Evolutionary conservation across 1,284 basidiomycete species (phyloP).

Genomic region (Pseudozyma hubeiensis): DNA sequence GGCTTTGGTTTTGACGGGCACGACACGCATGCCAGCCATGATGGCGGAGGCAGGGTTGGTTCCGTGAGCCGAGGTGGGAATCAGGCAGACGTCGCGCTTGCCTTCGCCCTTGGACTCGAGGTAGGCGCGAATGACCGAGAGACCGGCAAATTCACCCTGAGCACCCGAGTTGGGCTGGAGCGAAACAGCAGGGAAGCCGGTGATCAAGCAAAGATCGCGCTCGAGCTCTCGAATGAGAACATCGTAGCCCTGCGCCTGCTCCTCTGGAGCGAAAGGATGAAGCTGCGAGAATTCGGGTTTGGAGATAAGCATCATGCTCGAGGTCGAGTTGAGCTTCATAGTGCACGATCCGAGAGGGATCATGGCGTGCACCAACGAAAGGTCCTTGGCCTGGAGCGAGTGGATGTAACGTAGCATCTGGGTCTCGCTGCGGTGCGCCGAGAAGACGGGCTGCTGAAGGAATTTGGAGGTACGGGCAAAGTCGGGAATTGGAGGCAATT

Average conservation of each 20-base stretch:
- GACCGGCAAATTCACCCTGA: slow-evolving; percentile 92
- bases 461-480: slow-evolving; percentile 80
- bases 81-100: slow-evolving; percentile 90
- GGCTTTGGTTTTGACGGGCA: slow-evolving; percentile 85
- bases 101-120: slow-evolving; percentile 87
- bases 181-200: slow-evolving; percentile 92
- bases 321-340: slow-evolving; percentile 71
- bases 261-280: slow-evolving; percentile 90
- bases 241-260: slow-evolving; percentile 90
- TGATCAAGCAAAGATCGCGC: slow-evolving; percentile 88
- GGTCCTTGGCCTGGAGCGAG: slow-evolving; percentile 91
- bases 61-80: slow-evolving; percentile 94
- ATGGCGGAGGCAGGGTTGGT: slow-evolving; percentile 81
- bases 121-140: slow-evolving; percentile 92
- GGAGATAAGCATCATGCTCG: slow-evolving; percentile 94
- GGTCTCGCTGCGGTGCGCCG: slow-evolving; percentile 92
- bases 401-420: slow-evolving; percentile 93
- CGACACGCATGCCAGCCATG: slow-evolving; percentile 96
- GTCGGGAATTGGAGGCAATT: slow-evolving; percentile 63
- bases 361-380: slow-evolving; percentile 94
- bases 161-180: slow-evolving; percentile 98
- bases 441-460: slow-evolving; percentile 88
- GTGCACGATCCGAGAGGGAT: slow-evolving; percentile 86
- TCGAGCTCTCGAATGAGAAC: slow-evolving; percentile 90
- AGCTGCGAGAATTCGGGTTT: slow-evolving; percentile 90